Evolutionary conservation across 2,329 filamentous ascomycete species (phyloP), one percentile per base, ranked within the genome.

Genomic region (Leptographium wingfieldii): DNA sequence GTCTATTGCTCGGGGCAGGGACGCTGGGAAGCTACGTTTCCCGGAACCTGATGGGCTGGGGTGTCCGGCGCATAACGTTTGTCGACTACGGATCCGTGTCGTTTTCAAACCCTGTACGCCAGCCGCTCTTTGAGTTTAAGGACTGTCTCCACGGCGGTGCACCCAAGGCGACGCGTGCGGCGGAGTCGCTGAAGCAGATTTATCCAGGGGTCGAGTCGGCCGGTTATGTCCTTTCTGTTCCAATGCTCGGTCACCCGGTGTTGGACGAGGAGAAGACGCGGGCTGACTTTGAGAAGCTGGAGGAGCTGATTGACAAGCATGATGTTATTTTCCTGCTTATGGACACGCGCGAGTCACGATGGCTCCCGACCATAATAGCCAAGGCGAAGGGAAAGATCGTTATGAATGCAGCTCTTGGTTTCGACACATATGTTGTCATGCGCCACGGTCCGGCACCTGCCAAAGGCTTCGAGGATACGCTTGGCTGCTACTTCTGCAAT

Each of bases 401-500:
- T 29, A 87, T 99, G 81, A 99, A 97, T 71, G 91, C 92, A 9
- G 94, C 94, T 1, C 80, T 99, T 3, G 94, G 94, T 0, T 99
- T 99, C 68, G 94, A 99, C 73, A 94, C 91, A 0, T 99, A 90
- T 67, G 91, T 99, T 2, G 91, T 96, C 43, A 97, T 99, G 94
- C 84, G 94, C 60, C 94, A 99, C 71, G 94, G 94, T 1, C 78
- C 90, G 6, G 81, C 83, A 65, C 77, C 78, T 3, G 71, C 73
- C 51, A 75, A 78, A 57, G 77, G 81, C 12, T 78, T 74, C n/a
- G 77, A 83, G 59, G 76, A 83, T 57, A 84, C 89, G 31, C 78
- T 97, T 31, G 94, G 94, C 11, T 99, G 94, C 73, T 99, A 99
- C 71, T 99, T 97, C 73, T 99, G 94, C 74, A 97, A 95, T 68